Percentiles rank a stretch among this genome's conserved stretches.
Evolutionary conservation across 2,329 filamentous ascomycete genomes (phyloP).

Genomic region (Xylaria sp.): DNA sequence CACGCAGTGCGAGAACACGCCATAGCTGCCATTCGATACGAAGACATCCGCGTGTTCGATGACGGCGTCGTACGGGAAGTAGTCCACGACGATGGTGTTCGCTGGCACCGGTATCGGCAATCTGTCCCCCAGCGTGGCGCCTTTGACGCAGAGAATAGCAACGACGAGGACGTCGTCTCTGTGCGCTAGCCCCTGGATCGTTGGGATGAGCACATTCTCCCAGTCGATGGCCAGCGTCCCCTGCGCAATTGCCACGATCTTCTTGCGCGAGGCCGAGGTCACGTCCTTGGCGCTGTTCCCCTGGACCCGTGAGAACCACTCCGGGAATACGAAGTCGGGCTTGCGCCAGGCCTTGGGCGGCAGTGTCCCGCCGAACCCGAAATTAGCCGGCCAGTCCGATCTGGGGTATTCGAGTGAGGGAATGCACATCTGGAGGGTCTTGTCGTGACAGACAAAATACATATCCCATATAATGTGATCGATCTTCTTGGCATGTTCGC

Average conservation of each 20-base stretch:
- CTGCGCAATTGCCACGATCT: conserved; percentile 53
- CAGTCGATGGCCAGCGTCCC: conserved; percentile 52
- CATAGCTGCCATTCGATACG: conserved; percentile 56
- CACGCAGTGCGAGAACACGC: conserved; percentile 52
- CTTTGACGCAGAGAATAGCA: conserved; percentile 41
- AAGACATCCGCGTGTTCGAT: conserved; percentile 47
- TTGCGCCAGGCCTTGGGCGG: conserved; percentile 41
- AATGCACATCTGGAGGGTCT: conserved; percentile 46
- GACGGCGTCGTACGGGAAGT: conserved; percentile 44
- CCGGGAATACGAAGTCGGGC: conserved; percentile 43
- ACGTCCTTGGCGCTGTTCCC: conserved; percentile 46
- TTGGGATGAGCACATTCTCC: conserved; percentile 51
- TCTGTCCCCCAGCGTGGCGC: conserved; percentile 37
- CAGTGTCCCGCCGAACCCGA: conserved; percentile 52
- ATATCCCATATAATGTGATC: conserved; percentile 31
- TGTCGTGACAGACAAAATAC: conserved; percentile 42
- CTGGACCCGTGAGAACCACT: conserved; percentile 48
- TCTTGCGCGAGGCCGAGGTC: conserved; percentile 37
- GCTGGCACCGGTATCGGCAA: conserved; percentile 14
- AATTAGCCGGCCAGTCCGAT: conserved; percentile 44
- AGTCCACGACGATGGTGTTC: conserved; percentile 43
- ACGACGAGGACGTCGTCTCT: conserved; percentile 48
- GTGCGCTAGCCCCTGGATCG: conserved; percentile 49
- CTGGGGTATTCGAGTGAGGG: conserved; percentile 48
- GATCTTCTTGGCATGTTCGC: conserved; percentile 20